Percentiles rank a stretch among this genome's conserved stretches.
These are phyloP conservation scores for Pisolithus tinctorius DNA, from an alignment of 768 basidiomycete genomes.

Conservation along the genomic window DNA sequence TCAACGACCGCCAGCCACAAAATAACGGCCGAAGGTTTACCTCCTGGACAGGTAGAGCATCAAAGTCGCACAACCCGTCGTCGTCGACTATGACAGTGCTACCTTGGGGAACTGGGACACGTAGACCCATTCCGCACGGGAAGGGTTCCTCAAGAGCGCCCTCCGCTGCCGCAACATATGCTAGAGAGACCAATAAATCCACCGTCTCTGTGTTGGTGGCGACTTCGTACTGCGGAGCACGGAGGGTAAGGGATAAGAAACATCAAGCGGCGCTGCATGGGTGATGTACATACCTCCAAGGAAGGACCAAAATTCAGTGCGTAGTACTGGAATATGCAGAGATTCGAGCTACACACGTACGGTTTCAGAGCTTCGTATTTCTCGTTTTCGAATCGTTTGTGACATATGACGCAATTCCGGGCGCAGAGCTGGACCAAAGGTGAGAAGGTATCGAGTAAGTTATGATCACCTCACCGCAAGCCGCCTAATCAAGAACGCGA, in stretches of 20 bases:
- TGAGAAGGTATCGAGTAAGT: neutral
- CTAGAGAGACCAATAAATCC: conserved; percentile 61
- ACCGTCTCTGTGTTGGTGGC: conserved; percentile 55
- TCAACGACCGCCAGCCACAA: neutral
- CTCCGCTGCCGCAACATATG: conserved; percentile 51
- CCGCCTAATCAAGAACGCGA: conserved; percentile 59
- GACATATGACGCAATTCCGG: conserved; percentile 70
- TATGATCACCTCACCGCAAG: conserved; percentile 37
- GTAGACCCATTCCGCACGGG: conserved; percentile 53
- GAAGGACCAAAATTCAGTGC: conserved; percentile 58
- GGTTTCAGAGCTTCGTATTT: conserved; percentile 57
- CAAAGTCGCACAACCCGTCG: conserved; percentile 48
- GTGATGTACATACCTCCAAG: conserved; percentile 44
- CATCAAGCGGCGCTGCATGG: neutral
- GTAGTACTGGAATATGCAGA: conserved; percentile 70
- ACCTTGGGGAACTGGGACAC: conserved; percentile 31
- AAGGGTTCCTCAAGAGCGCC: conserved; percentile 49
- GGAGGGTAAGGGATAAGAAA: neutral
- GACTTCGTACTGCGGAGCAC: conserved; percentile 54
- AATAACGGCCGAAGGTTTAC: conserved; percentile 21
- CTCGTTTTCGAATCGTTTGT: conserved; percentile 44
- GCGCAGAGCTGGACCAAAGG: conserved; percentile 46
- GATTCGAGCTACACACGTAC: conserved; percentile 59
- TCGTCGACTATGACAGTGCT: neutral
- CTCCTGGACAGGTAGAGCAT: conserved; percentile 32